phyloP scores from a whole-genome alignment of 495 filamentous ascomycete species.

The Aspergillus indologenus region DNA sequence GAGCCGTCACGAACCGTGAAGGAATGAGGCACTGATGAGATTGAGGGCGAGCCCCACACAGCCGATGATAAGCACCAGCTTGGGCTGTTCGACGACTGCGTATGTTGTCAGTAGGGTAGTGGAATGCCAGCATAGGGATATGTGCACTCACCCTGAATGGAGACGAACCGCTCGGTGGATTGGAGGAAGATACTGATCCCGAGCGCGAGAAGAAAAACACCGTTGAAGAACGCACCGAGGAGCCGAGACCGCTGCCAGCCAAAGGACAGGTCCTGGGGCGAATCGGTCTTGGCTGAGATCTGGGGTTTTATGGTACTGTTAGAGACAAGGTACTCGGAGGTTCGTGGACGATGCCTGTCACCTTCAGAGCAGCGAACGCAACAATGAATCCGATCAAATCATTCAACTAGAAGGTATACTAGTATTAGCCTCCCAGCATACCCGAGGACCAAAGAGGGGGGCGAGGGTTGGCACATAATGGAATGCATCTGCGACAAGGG shows the following conservation, averaged over 20 bases:
- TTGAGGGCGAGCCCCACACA: conserved; percentile 76
- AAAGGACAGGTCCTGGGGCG: conserved; percentile 41
- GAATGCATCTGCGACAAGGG: conserved; percentile 86
- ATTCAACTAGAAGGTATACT: conserved; percentile 61
- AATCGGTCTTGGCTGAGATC: conserved; percentile 28
- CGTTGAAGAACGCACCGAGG: conserved; percentile 85
- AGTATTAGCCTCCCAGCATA: conserved; percentile 24
- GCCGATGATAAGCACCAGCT: conserved; percentile 75
- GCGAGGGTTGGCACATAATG: no score
- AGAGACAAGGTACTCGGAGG: not conserved
- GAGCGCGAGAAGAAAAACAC: conserved; percentile 82
- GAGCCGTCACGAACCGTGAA: conserved; percentile 13
- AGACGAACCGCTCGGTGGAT: conserved; percentile 76
- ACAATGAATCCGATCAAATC: conserved; percentile 85
- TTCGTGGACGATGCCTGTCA: conserved; percentile 27
- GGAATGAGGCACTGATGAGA: conserved; percentile 62
- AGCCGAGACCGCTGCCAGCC: conserved; percentile 84
- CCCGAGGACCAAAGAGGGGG: no score
- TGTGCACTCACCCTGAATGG: conserved; percentile 28
- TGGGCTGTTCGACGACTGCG: conserved; percentile 19
- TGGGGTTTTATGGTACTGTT: conserved; percentile 9
- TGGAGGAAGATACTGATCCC: conserved; percentile 89
- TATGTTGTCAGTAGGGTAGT: conserved; percentile 14
- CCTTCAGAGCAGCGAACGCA: conserved; percentile 79
- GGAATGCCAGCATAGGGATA: not conserved